Percentiles rank a stretch among this genome's conserved stretches.
phyloP scores from a whole-genome alignment of 495 filamentous ascomycete genomes.

The Penicillium silybi region DNA sequence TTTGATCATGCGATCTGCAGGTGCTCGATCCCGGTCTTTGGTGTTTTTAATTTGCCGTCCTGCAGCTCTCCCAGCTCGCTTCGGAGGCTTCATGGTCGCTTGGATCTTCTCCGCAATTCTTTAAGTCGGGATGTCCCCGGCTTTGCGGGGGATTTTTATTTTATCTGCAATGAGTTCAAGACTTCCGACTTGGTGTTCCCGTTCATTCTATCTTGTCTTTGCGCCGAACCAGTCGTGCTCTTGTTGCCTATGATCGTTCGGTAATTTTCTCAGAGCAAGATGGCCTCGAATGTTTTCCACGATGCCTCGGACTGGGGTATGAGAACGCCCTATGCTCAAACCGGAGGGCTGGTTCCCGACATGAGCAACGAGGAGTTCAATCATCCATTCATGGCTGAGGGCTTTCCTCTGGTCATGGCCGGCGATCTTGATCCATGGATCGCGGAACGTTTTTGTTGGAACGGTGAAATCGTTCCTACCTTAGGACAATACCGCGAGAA shows the following conservation, averaged over 20 bases:
- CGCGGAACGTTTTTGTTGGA: slow-evolving; percentile 2
- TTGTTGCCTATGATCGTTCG: neutral
- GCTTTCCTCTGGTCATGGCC: neutral
- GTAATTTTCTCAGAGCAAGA: neutral
- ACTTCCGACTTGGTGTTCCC: neutral
- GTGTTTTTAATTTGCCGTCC: slow-evolving; percentile 6
- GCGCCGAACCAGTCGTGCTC: neutral
- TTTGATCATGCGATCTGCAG: slow-evolving; percentile 1
- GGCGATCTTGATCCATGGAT: slow-evolving; percentile 4
- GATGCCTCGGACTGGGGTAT: neutral
- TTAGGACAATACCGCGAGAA: slow-evolving; percentile 7
- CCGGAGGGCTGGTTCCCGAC: neutral
- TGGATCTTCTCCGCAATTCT: slow-evolving; percentile 16
- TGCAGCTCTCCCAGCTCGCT: slow-evolving; percentile 11
- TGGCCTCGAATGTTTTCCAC: neutral
- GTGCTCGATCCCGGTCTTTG: neutral
- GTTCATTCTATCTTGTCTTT: neutral
- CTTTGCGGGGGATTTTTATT: slow-evolving; percentile 14
- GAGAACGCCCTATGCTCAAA: neutral
- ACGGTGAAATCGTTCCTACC: neutral
- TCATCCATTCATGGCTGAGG: neutral
- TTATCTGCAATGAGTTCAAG: neutral
- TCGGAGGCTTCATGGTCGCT: slow-evolving; percentile 5
- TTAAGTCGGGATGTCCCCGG: slow-evolving; percentile 9
- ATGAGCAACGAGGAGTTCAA: slow-evolving; percentile 1